These are phyloP conservation scores for Malassezia cuniculi DNA, from an alignment of 1,284 basidiomycete species.

Conservation along the genomic window DNA sequence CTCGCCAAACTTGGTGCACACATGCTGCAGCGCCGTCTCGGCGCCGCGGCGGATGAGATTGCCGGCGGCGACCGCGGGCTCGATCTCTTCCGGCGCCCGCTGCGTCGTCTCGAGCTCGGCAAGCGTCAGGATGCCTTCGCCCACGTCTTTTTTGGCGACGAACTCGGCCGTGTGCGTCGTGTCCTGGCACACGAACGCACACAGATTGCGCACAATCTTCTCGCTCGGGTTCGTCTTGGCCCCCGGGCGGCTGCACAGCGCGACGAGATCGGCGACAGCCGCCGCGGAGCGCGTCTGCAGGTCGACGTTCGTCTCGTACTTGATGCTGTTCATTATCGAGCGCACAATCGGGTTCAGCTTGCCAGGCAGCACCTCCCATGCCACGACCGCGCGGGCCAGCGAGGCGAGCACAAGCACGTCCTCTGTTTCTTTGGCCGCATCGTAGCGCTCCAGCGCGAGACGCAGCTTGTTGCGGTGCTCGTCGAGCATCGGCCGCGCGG, in stretches of 20 bases:
- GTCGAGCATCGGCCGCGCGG: constrained; percentile 62
- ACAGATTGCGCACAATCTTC: constrained; percentile 94
- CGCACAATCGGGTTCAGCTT: constrained; percentile 95
- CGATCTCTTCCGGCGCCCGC: constrained; percentile 47
- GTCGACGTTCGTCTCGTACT: constrained; percentile 67
- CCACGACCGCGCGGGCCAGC: constrained; percentile 76
- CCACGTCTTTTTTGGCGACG: constrained; percentile 53
- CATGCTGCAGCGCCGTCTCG: constrained; percentile 62
- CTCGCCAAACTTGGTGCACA: constrained; percentile 67
- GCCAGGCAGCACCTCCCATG: constrained; percentile 29
- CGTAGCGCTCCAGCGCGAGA: constrained; percentile 67
- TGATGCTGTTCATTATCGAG: constrained; percentile 94
- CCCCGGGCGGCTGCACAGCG: constrained; percentile 60
- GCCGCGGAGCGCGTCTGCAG: constrained; percentile 79
- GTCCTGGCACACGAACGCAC: constrained; percentile 84
- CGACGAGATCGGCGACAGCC: constrained; percentile 74
- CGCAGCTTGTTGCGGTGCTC: constrained; percentile 66
- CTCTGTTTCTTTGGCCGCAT: constrained; percentile 69
- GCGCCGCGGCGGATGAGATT: constrained; percentile 63
- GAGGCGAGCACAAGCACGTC: constrained; percentile 78
- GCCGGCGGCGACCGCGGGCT: constrained; percentile 37
- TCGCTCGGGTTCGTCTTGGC: constrained; percentile 56
- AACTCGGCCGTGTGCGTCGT: constrained; percentile 79
- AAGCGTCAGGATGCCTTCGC: constrained; percentile 68
- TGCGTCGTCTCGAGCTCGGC: constrained; percentile 37